phyloP scores from a whole-genome alignment of 371 early-diverging fungal genomes.

The Synchytrium microbalum region DNA sequence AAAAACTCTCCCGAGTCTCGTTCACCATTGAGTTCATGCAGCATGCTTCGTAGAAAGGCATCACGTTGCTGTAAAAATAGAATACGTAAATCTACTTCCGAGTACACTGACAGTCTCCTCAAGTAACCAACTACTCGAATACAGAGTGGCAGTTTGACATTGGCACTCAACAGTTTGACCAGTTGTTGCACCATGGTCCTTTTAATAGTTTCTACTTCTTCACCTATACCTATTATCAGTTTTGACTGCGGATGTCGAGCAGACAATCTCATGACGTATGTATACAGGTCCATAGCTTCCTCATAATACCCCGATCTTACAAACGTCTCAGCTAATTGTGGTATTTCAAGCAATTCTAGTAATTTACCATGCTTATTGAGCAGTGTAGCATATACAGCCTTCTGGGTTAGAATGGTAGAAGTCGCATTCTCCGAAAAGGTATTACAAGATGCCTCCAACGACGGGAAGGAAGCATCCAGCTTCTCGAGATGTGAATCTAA shows the following conservation, averaged over 20 bases:
- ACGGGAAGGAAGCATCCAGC: slow-evolving; percentile 42
- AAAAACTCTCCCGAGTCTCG: slow-evolving; percentile 53
- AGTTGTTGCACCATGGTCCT: slow-evolving; percentile 65
- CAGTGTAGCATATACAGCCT: slow-evolving; percentile 19
- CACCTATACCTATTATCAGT: slow-evolving; percentile 37
- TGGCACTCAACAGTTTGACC: slow-evolving; percentile 53
- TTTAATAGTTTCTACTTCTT: slow-evolving; percentile 55
- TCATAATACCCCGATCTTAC: slow-evolving; percentile 73
- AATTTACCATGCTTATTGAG: slow-evolving; percentile 9
- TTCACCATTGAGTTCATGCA: slow-evolving; percentile 26
- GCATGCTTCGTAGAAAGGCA: slow-evolving; percentile 46
- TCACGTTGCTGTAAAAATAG: slow-evolving; percentile 68
- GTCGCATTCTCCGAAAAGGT: slow-evolving; percentile 31
- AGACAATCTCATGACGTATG: slow-evolving; percentile 61
- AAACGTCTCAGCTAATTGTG: slow-evolving; percentile 73
- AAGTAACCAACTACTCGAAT: slow-evolving; percentile 72
- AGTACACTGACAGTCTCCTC: slow-evolving; percentile 63
- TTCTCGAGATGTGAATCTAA: slow-evolving; percentile 43
- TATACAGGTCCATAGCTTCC: slow-evolving; percentile 76
- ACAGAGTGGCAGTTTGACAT: slow-evolving; percentile 71
- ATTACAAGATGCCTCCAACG: slow-evolving; percentile 42
- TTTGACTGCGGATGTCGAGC: slow-evolving; percentile 47
- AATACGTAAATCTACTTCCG: slow-evolving; percentile 61
- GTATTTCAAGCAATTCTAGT: slow-evolving; percentile 57
- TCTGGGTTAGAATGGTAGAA: slow-evolving; percentile 49